Conservation (phyloP, 208 protist species). For the Crithidia acanthocephali region DNA sequence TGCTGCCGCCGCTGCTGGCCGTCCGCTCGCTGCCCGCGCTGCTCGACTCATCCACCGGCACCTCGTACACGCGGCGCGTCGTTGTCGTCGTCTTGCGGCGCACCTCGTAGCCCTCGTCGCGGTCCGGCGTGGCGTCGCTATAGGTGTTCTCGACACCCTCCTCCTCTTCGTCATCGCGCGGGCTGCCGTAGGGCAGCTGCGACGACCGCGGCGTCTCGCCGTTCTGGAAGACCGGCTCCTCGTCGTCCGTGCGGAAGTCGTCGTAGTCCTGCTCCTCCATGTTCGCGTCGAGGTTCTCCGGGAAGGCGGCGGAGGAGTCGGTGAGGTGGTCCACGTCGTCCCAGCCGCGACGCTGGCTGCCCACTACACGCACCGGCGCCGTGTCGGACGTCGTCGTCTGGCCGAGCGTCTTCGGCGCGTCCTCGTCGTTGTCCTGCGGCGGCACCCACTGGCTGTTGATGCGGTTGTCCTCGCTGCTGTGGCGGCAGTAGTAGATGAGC, state of each 20-base stretch:
- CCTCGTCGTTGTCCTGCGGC: conserved; percentile 41
- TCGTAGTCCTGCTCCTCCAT: conserved; percentile 49
- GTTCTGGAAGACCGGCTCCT: conserved; percentile 45
- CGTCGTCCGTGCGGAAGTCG: conserved; percentile 67
- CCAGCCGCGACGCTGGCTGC: conserved; percentile 50
- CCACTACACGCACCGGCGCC: conserved; percentile 20
- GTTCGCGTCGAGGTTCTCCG: conserved; percentile 21
- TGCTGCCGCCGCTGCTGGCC: not conserved
- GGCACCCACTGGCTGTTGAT: conserved; percentile 54
- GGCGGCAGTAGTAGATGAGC: conserved; percentile 31
- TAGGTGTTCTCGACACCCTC: conserved; percentile 10
- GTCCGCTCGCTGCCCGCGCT: conserved; percentile 8
- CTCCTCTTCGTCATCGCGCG: conserved; percentile 33
- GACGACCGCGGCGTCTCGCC: conserved; percentile 13
- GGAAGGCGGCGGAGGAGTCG: conserved; percentile 42
- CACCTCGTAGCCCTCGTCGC: conserved; percentile 14
- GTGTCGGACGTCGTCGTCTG: conserved; percentile 28
- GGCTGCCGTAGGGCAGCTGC: conserved; percentile 29
- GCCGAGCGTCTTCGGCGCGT: conserved; percentile 11
- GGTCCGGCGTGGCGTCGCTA: conserved; percentile 18
- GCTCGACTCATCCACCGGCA: conserved; percentile 1
- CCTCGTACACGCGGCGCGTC: conserved; percentile 22
- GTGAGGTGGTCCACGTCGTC: conserved; percentile 49
- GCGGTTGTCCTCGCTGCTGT: conserved; percentile 39
- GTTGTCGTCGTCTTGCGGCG: conserved; percentile 13